Evolutionary conservation across 257 asterid species (phyloP).

Genomic region (Asclepias syriaca): DNA sequence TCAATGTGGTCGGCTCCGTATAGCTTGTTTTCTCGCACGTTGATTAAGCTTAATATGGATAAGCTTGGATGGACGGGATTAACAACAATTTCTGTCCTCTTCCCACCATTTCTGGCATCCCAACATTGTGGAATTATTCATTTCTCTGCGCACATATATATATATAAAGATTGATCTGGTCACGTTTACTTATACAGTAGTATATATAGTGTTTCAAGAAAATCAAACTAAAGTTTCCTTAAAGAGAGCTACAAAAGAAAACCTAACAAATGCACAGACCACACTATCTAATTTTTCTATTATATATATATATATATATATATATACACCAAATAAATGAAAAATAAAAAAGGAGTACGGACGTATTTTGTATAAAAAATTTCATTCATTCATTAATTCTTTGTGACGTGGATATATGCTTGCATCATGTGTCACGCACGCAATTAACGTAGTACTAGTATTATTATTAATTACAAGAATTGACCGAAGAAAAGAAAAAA

Average conservation of each 20-base stretch:
- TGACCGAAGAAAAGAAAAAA: not conserved
- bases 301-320: too few relatives aligned
- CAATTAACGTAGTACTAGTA: constrained; percentile 17
- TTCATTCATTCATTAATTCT: not conserved
- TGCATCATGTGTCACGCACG: constrained; percentile 12
- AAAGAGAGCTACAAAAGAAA: not conserved
- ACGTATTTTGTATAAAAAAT: not conserved
- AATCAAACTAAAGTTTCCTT: not conserved
- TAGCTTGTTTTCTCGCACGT: not conserved
- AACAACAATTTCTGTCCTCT: not conserved
- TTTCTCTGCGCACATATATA: not conserved
- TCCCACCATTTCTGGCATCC: constrained; percentile 1
- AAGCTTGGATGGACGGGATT: not conserved
- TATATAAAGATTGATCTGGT: not conserved
- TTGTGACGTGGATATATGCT: constrained; percentile 18
- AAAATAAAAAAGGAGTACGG: not conserved
- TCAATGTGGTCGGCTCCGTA: too few relatives aligned
- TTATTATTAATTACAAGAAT: constrained; percentile 13
- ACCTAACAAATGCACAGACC: constrained; percentile 2
- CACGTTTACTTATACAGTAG: not conserved
- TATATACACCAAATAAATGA: not conserved
- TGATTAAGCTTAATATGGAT: not conserved
- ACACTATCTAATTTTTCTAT: too few relatives aligned
- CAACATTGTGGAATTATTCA: constrained; percentile 12
- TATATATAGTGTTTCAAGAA: not conserved